Evolutionary conservation across 148 eudicot genomes (phyloP).

Genomic region (Diospyros kaki): DNA sequence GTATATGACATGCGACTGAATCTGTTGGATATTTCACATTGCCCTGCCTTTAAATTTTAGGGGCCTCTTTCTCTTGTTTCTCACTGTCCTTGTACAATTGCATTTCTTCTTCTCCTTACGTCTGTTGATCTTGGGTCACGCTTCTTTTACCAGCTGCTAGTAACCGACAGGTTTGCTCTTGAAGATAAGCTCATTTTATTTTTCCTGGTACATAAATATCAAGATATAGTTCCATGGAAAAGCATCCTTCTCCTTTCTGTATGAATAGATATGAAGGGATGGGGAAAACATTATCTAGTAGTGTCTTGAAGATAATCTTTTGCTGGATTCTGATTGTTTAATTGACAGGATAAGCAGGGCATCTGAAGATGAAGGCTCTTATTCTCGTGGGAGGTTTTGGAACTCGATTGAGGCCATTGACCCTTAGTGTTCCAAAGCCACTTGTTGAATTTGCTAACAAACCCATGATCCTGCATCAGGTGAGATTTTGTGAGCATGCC

Average conservation of each 20-base stretch:
- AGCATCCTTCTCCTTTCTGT: constrained; percentile 12
- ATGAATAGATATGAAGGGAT: constrained; percentile 5
- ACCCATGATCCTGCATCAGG: constrained; percentile 99
- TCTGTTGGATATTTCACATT: constrained; percentile 6
- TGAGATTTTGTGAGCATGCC: constrained; percentile 17
- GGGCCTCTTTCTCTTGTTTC: background rate
- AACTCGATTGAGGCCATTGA: constrained; percentile 91
- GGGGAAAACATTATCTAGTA: background rate
- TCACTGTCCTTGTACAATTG: background rate
- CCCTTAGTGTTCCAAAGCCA: constrained; percentile 89
- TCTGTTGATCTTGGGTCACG: constrained; percentile 15
- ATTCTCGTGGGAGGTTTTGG: constrained; percentile 99
- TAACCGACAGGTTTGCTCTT: constrained; percentile 9
- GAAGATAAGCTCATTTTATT: constrained; percentile 8
- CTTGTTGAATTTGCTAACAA: constrained; percentile 97
- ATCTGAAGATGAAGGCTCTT: constrained; percentile 78
- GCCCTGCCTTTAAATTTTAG: background rate
- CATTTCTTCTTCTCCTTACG: constrained; percentile 16
- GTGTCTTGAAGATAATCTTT: background rate
- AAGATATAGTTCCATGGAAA: constrained; percentile 7
- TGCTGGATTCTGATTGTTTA: constrained; percentile 17
- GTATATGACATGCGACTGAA: constrained; percentile 11
- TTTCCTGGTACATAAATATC: constrained; percentile 12
- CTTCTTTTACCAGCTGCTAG: background rate
- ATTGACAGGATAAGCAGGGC: constrained; percentile 16